Evolutionary conservation across 2,329 filamentous ascomycete species (phyloP), one percentile per base, ranked within the genome.

Genomic region (Colletotrichum phormii): DNA sequence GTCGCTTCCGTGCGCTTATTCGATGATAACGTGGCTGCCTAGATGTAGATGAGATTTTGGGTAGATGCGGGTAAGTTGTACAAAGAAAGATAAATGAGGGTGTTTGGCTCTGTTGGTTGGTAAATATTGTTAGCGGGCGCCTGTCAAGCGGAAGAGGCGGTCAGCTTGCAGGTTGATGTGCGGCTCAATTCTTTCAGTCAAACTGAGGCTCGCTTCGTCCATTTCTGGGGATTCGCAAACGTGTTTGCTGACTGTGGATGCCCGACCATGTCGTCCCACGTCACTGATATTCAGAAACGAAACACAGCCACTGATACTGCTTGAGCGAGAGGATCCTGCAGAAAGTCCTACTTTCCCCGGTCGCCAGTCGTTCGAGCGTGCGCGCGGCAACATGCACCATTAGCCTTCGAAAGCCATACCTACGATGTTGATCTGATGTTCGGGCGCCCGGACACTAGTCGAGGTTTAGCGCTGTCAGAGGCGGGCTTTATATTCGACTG

Each of bases 261-360:
- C 46, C 54, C 67, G 35, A 70, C 35, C 66, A 55, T 51, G 35
- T 57, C 22, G 49, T 65, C 60, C 57, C 54, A 53, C 71, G 61
- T 71, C 67, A 71, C 64, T 12, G 37, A 33, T 11, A 31, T 33
- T 60, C 37, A 31, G 71, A 73, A 73, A 73, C 71, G 33, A 37
- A 26, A 70, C 70, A 73, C 67, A 71, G 66, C 71, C 71, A 73
- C 71, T 42, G 26, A 22, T 18, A 42, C 33, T 70, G 60, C 61
- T 71, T 58, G 60, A 73, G 71, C 67, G 49, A 61, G 35, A 31
- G 67, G 60, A 71, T 61, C 55, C 42, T 65, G 71, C 66, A 65
- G 26, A 51, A 7, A 58, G 12, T 11, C 26, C 18, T 22, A 8
- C 26, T 31, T 22, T 35, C 35, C n/a, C 61, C 31, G 15, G 42